Evolutionary conservation across 2,329 filamentous ascomycete species (phyloP), one percentile per base, ranked within the genome.

Genomic region (Cucurbitaria berberidis): DNA sequence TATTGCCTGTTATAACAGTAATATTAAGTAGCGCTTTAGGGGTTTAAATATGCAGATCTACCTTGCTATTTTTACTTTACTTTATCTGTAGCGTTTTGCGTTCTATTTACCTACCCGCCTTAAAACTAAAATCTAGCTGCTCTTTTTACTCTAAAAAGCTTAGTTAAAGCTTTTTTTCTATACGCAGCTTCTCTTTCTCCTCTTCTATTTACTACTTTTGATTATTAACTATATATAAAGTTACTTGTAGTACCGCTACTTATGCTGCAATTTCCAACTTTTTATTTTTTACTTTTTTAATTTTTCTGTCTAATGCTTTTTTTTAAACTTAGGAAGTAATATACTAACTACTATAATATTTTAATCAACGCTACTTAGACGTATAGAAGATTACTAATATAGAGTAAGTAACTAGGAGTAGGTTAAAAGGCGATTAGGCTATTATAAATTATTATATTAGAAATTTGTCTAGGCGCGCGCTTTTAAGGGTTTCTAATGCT

Each of bases 71-170:
- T n/a, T n/a, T n/a, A n/a, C n/a, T n/a, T n/a, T n/a, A n/a, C n/a
- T n/a, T n/a, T n/a, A n/a, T n/a, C n/a, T n/a, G n/a, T n/a, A n/a
- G n/a, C n/a, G 40, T 34, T 29, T 53, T 53, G 24, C 38, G n/a
- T 24, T 49, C 51, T 45, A 45, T 45, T 35, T 36, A 35, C n/a
- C 51, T 24, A 18, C 51, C 51, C 3, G 45, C 51, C 32, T 49
- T 45, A 19, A 53, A 49, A 2, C 51, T 40, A 34, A 53, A 49
- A 19, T 53, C 45, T 27, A 53, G 24, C 36, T 32, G 40, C 13
- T 53, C 45, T 3, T 53, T 41, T 9, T 15, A 11, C 15, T 32
- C 40, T 9, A 49, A 18, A 19, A 18, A 45, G 21, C 36, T 38
- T 15, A 41, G 36, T 18, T 49, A 13, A 7, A 19, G 13, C 30